Base-by-base conservation (phyloP, 495 filamentous ascomycete species). In the Penicillium lagena region DNA sequence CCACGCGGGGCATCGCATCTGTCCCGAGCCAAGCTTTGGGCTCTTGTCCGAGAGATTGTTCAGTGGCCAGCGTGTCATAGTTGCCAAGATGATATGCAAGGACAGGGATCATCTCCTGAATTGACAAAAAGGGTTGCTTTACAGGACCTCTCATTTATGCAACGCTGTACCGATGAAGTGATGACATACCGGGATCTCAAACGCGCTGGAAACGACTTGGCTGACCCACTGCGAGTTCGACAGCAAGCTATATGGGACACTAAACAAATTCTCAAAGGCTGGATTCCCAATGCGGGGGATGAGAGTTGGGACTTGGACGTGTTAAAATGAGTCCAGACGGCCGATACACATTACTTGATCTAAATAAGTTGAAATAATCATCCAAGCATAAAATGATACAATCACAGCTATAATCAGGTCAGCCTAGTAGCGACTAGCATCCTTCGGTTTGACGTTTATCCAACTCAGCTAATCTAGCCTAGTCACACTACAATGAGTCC, bases 21-120 rank as follows among this genome's bases (percentile, higher is more conserved):
- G 10, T 73, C 65, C 10, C 50, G 70, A 34, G 67, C 67, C 15
- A 67, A 60, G 31, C 43, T 71, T 34, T 73, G 70, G 70, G 50
- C 54, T 39, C 30, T 60, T 29, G 38, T 58, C 12, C 45, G 37
- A n/a, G 57, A 61, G 9, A 50, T 67, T 12, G 12, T 46, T 12
- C 38, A 45, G 7, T 14, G 35, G 12, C 29, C 12, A 12, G 35
- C 17, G 12, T 34, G 22, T 12, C n/a, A 27, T 15, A 10, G 14
- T 10, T 15, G 34, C 34, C n/a, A 12, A 17, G 11, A 37, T n/a
- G 37, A 29, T 12, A 14, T 30, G 3, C 7, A 13, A 30, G 33
- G 0, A 7, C 27, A 35, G 33, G 9, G 17, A 12, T 2, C 12
- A 28, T 15, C n/a, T 22, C 22, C 22, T 22, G 22, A 6, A 22